Base-by-base conservation (phyloP, 2,329 filamentous ascomycete species). In the Phialocephala sp. region DNA sequence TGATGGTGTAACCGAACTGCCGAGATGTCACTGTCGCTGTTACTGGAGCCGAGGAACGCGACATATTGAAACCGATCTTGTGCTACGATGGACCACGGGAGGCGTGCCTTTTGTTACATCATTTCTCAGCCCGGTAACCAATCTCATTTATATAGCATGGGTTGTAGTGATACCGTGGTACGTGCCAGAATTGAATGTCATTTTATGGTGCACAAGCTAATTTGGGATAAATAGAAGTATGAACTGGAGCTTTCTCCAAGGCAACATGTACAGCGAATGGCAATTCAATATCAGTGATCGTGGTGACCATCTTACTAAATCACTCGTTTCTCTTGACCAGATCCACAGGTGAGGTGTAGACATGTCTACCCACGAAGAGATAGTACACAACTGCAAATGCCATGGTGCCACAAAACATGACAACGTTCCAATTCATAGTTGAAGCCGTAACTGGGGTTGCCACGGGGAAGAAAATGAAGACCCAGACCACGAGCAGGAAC, bases 381-480 rank as follows among this genome's bases (percentile, higher is more conserved):
- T 78, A 80, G 69, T 71, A 69, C 4, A 58, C 61, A 2, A 71
- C 62, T 8, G 66, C 67, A 62, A 69, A 66, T 4, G 68, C 20
- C 43, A 72, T 65, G 20, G 62, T 66, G 5, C 50, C 58, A 9
- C 60, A 66, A 59, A 68, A 68, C 41, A 71, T 67, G 4, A 69
- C 57, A 12, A 65, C 60, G 41, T 66, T 70, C 66, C 66, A 85
- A 69, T 85, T 85, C 80, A 85, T 84, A 3, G 78, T 78, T 15
- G 71, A 69, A 1, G 77, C 68, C 0, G 75, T 78, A 1, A 81
- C 78, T 2, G 72, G 63, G 35, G 76, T 74, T 2, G 70, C 62
- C 0, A 76, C 68, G 0, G 83, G 83, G 75, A 82, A 84, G 68
- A 84, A 82, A 45, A 77, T 77, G 67, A 84, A 82, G 68, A 84